These are phyloP conservation scores for Chaetoscypha palmicola DNA, from an alignment of 2,329 filamentous ascomycete species.

Conservation along the genomic window DNA sequence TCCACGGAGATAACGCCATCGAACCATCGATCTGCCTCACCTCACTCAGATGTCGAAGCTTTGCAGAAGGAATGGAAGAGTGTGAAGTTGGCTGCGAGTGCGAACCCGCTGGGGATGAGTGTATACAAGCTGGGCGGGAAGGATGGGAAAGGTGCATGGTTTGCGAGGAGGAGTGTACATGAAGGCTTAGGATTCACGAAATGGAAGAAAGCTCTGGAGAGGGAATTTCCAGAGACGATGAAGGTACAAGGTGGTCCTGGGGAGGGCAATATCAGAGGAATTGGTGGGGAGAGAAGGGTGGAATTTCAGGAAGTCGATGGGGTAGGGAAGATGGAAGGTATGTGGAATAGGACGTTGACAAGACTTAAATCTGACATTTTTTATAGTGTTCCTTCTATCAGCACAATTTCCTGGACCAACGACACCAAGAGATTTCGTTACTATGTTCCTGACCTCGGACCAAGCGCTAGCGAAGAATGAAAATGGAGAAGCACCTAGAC, in stretches of 20 bases:
- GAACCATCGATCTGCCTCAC: slow-evolving; percentile 36
- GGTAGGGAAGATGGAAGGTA: slow-evolving; percentile 57
- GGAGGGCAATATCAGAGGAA: slow-evolving; percentile 71
- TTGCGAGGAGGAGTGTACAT: slow-evolving; percentile 77
- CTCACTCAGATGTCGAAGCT: slow-evolving; percentile 42
- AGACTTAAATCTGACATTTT: not conserved
- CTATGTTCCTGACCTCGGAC: slow-evolving; percentile 62
- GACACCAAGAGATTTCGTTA: slow-evolving; percentile 80
- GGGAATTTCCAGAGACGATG: slow-evolving; percentile 74
- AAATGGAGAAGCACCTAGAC: slow-evolving; percentile 42
- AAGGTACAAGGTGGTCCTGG: slow-evolving; percentile 63
- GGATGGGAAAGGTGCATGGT: slow-evolving; percentile 84
- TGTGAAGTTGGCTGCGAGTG: slow-evolving; percentile 60
- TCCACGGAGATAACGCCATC: slow-evolving; percentile 47
- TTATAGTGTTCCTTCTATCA: slow-evolving; percentile 71
- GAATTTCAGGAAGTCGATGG: slow-evolving; percentile 52
- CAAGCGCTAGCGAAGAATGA: slow-evolving; percentile 20
- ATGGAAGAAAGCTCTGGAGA: slow-evolving; percentile 69
- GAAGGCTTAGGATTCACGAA: slow-evolving; percentile 67
- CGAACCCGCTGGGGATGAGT: slow-evolving; percentile 68
- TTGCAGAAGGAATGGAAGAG: slow-evolving; percentile 82
- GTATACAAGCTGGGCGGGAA: slow-evolving; percentile 75
- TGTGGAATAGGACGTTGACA: slow-evolving; percentile 12
- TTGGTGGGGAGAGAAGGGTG: slow-evolving; percentile 71
- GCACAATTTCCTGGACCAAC: slow-evolving; percentile 88